phyloP scores from a whole-genome alignment of 2,329 filamentous ascomycete species.

The Pseudogymnoascus sp. region DNA sequence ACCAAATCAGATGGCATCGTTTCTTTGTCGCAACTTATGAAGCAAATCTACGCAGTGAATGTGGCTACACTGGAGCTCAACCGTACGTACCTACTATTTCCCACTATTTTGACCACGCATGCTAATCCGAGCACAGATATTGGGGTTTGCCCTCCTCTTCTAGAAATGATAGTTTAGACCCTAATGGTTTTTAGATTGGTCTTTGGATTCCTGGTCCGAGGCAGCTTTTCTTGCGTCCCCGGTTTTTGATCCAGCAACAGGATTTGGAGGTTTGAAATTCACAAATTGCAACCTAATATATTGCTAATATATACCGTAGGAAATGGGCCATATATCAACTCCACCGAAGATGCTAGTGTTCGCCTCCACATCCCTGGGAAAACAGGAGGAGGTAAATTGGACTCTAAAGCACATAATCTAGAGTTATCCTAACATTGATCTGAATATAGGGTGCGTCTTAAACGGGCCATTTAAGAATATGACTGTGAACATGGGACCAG shows the following conservation, averaged over 20 bases:
- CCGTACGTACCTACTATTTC: slow-evolving; percentile 11
- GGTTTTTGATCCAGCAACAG: slow-evolving; percentile 21
- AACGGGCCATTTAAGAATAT: slow-evolving; percentile 30
- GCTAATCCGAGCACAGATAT: not conserved
- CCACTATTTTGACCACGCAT: not conserved
- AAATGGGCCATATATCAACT: slow-evolving; percentile 14
- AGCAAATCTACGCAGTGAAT: slow-evolving; percentile 28
- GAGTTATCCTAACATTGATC: not conserved
- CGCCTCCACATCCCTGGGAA: slow-evolving; percentile 9
- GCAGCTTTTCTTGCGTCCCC: slow-evolving; percentile 21
- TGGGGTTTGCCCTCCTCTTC: not conserved
- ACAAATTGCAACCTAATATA: not conserved
- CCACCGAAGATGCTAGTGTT: not conserved
- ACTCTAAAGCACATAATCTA: not conserved
- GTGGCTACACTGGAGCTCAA: slow-evolving; percentile 31
- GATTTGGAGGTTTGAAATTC: slow-evolving; percentile 11
- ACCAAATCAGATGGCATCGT: slow-evolving; percentile 29
- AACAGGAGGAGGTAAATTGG: slow-evolving; percentile 14
- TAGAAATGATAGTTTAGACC: slow-evolving; percentile 10
- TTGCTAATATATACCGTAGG: not conserved
- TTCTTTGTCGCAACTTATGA: slow-evolving; percentile 30
- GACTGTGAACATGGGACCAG: slow-evolving; percentile 12
- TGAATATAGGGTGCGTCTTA: slow-evolving; percentile 38
- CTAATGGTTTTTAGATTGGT: slow-evolving; percentile 21
- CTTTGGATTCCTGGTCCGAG: slow-evolving; percentile 25